A percentile compares a stretch with the other conserved stretches of the same genome.
Evolutionary conservation across 768 basidiomycete genomes (phyloP).

Genomic region (Lentinus brumalis): DNA sequence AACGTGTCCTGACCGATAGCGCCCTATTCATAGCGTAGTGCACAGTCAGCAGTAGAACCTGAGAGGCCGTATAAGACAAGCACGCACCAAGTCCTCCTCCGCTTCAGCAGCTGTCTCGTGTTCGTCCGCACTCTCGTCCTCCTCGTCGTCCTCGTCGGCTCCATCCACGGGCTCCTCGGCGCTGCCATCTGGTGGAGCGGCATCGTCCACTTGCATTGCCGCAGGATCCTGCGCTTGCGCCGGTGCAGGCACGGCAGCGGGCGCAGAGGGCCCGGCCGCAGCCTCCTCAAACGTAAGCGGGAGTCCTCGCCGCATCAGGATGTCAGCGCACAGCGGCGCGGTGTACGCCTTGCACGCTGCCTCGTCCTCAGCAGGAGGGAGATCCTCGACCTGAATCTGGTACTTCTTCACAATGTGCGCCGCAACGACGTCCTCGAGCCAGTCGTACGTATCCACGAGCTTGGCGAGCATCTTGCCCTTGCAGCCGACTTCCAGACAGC

Average conservation of each 20-base stretch:
- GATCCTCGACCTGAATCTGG: constrained; percentile 52
- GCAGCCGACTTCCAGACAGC: constrained; percentile 64
- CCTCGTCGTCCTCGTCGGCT: background rate
- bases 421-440: constrained; percentile 45
- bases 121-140: background rate
- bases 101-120: background rate
- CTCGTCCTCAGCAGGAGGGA: constrained; percentile 57
- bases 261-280: constrained; percentile 2
- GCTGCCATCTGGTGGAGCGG: no score
- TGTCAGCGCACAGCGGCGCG: constrained; percentile 59
- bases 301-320: constrained; percentile 22
- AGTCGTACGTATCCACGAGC: constrained; percentile 50
- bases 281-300: constrained; percentile 1
- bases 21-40: constrained; percentile 46
- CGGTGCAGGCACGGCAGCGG: background rate
- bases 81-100: constrained; percentile 21
- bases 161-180: background rate
- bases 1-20: constrained; percentile 71
- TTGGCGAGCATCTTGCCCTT: constrained; percentile 69
- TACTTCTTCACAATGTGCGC: constrained; percentile 52
- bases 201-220: background rate
- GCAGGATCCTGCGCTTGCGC: background rate
- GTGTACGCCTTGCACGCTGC: constrained; percentile 45
- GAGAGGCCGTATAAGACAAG: constrained; percentile 4
- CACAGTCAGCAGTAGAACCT: constrained; percentile 1